These are phyloP conservation scores for Fusarium ambrosium DNA, from an alignment of 2,329 filamentous ascomycete species.

Conservation along the genomic window DNA sequence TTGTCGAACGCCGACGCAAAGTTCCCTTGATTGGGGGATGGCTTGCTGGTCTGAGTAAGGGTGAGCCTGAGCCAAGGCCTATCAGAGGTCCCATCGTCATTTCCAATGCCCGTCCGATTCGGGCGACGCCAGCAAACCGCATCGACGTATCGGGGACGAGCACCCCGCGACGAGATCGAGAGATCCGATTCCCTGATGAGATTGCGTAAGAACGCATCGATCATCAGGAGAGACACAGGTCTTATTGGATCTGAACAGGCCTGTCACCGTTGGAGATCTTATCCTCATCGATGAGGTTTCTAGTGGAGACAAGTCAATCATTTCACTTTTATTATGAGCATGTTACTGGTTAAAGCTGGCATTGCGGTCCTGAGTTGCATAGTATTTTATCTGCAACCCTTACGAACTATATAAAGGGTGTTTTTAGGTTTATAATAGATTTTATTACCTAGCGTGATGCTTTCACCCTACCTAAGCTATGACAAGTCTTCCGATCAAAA, in stretches of 20 bases:
- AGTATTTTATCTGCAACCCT: background rate
- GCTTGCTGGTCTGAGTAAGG: background rate
- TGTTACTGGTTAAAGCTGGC: background rate
- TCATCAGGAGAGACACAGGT: background rate
- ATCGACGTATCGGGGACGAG: background rate
- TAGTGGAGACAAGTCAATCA: no score
- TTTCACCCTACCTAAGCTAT: no score
- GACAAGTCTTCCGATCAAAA: no score
- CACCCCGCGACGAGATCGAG: slow-evolving; percentile 24
- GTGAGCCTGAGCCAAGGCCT: background rate
- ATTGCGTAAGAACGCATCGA: background rate
- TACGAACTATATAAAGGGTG: background rate
- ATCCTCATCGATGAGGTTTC: background rate
- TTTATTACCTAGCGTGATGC: background rate
- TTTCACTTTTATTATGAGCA: background rate
- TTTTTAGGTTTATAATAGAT: background rate
- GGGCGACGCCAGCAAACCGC: background rate
- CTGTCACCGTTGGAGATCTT: background rate
- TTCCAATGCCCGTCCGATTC: slow-evolving; percentile 25
- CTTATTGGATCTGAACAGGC: background rate
- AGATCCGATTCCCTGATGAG: slow-evolving; percentile 43
- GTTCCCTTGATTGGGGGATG: slow-evolving; percentile 40
- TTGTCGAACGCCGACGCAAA: slow-evolving; percentile 19
- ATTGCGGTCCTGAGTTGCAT: background rate
- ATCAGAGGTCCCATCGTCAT: slow-evolving; percentile 26